A percentile compares a stretch with the other conserved stretches of the same genome.
Conservation (phyloP, 352 stramenopile species). For the Phytophthora megakarya region DNA sequence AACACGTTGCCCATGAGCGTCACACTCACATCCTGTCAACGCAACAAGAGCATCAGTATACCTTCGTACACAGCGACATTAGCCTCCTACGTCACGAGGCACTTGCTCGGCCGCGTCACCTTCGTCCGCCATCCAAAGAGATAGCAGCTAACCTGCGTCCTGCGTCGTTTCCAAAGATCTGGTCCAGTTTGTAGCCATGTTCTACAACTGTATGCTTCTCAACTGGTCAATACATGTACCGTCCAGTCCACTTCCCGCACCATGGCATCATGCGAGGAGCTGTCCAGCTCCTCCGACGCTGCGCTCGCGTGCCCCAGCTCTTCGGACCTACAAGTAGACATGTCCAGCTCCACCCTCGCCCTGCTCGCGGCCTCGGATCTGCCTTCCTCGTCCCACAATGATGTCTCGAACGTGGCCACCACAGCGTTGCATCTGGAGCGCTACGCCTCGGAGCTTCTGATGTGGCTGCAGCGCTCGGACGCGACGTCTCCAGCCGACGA, state of each 20-base stretch:
- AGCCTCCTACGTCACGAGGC: conserved; percentile 19
- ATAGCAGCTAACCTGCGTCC: too few relatives aligned
- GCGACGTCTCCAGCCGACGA: conserved; percentile 47
- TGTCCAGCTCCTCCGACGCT: conserved; percentile 18
- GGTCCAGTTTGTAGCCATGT: conserved; percentile 18
- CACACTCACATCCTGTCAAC: conserved; percentile 68
- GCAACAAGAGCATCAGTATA: conserved; percentile 1
- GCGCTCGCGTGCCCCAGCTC: conserved; percentile 9
- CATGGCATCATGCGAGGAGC: conserved; percentile 31
- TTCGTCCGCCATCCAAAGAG: conserved; percentile 39
- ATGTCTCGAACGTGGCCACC: conserved; percentile 22
- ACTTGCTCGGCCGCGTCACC: conserved; percentile 21
- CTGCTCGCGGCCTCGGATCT: conserved; percentile 28
- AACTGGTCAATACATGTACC: conserved; percentile 15
- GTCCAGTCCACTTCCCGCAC: too few relatives aligned
- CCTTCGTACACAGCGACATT: background rate
- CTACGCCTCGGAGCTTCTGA: conserved; percentile 53
- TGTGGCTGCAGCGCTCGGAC: conserved; percentile 52
- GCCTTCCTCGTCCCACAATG: conserved; percentile 26
- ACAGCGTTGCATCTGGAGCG: conserved; percentile 47
- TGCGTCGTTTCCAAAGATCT: conserved; percentile 40
- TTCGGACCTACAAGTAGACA: conserved; percentile 28
- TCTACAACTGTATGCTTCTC: conserved; percentile 13
- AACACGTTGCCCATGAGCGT: conserved; percentile 85
- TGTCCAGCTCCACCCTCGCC: conserved; percentile 23